These are phyloP conservation scores for Ophiosphaerella herpotricha DNA, from an alignment of 2,329 filamentous ascomycete species.

Conservation along the genomic window DNA sequence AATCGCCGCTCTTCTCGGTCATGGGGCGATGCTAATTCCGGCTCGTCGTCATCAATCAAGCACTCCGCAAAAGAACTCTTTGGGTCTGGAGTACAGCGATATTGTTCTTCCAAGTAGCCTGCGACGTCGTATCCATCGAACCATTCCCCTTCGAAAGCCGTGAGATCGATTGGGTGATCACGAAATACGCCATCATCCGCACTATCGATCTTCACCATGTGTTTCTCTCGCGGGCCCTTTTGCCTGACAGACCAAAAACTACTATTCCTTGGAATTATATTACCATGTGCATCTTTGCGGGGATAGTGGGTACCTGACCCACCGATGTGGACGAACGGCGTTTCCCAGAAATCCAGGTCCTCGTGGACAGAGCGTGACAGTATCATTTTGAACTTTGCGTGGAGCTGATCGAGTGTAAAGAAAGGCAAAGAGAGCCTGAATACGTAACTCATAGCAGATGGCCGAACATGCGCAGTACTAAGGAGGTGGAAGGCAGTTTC, in stretches of 20 bases:
- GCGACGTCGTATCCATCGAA: constrained; percentile 79
- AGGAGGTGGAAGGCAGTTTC: constrained; percentile 68
- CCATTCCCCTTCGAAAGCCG: constrained; percentile 74
- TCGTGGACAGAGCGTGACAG: constrained; percentile 49
- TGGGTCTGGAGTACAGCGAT: constrained; percentile 66
- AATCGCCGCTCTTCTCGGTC: neutral
- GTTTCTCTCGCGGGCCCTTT: constrained; percentile 41
- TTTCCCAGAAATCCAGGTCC: constrained; percentile 62
- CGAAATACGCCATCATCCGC: constrained; percentile 24
- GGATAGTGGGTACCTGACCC: constrained; percentile 70
- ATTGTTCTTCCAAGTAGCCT: constrained; percentile 65
- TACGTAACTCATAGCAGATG: constrained; percentile 50
- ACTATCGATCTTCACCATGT: constrained; percentile 20
- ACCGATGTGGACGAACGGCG: constrained; percentile 69
- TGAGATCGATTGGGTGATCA: constrained; percentile 52
- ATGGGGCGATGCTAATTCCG: neutral
- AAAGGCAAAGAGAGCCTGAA: constrained; percentile 74
- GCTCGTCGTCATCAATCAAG: constrained; percentile 39
- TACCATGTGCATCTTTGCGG: constrained; percentile 44
- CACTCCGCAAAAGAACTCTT: constrained; percentile 63
- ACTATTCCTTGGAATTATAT: constrained; percentile 36
- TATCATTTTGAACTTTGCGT: constrained; percentile 46
- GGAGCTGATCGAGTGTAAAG: constrained; percentile 47
- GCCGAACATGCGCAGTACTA: constrained; percentile 47
- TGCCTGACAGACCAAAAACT: constrained; percentile 35